These are phyloP conservation scores for Penicillium psychrosexuale DNA, from an alignment of 2,329 filamentous ascomycete genomes.

Conservation along the genomic window DNA sequence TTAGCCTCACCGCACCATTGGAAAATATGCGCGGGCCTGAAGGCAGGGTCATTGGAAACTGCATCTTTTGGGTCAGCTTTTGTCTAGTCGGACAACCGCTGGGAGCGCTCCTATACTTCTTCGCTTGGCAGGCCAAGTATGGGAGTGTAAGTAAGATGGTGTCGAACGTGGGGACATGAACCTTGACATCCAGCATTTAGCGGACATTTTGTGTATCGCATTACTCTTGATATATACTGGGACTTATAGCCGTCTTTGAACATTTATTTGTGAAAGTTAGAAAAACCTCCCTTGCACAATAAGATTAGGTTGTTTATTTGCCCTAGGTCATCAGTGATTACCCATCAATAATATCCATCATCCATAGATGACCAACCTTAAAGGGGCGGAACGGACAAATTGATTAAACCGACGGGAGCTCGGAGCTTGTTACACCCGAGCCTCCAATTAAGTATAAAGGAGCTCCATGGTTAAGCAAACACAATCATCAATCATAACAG, in stretches of 20 bases:
- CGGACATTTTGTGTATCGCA: not conserved
- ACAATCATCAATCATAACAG: not conserved
- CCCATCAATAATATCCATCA: too few relatives aligned
- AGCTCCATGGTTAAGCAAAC: not conserved
- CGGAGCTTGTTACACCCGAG: not conserved
- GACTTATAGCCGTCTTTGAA: not conserved
- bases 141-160: conserved; percentile 64
- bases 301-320: not conserved
- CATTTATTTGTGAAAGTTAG: not conserved
- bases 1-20: conserved; percentile 72
- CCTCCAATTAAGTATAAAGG: conserved; percentile 6
- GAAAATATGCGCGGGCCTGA: conserved; percentile 73
- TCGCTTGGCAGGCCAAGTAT: conserved; percentile 97
- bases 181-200: not conserved
- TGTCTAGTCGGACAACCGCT: conserved; percentile 93
- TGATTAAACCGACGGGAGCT: conserved; percentile 9
- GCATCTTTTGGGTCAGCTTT: conserved; percentile 95
- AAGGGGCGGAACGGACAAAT: conserved; percentile 10
- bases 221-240: not conserved
- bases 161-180: not conserved
- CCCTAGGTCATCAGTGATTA: too few relatives aligned
- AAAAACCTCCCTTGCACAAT: not conserved
- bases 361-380: too few relatives aligned
- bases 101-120: conserved; percentile 90
- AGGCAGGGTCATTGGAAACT: conserved; percentile 80